A percentile compares a stretch with the other conserved stretches of the same genome.
These are phyloP conservation scores for Ophiostoma sp. DNA, from an alignment of 2,329 filamentous ascomycete genomes.

Conservation along the genomic window DNA sequence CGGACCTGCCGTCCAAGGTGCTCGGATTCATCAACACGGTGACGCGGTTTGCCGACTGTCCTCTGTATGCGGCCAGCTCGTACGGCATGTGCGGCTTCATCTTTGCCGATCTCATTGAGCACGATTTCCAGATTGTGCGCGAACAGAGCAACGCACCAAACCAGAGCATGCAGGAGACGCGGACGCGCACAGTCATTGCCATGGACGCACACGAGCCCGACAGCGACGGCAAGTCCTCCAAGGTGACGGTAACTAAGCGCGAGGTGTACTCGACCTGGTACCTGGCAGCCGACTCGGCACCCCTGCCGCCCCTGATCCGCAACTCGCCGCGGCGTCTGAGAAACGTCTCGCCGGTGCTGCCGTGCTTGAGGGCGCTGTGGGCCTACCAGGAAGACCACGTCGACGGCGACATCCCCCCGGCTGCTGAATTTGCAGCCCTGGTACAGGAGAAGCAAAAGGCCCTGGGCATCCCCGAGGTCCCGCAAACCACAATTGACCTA, in stretches of 20 bases:
- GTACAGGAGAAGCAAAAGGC: conserved; percentile 74
- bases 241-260: conserved; percentile 82
- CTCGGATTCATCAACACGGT: conserved; percentile 79
- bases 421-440: conserved; percentile 66
- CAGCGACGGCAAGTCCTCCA: conserved; percentile 38
- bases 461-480: conserved; percentile 63
- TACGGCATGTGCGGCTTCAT: conserved; percentile 94
- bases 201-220: conserved; percentile 66
- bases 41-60: conserved; percentile 68
- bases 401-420: conserved; percentile 38
- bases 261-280: conserved; percentile 86
- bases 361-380: conserved; percentile 85
- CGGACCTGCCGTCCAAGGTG: conserved; percentile 71
- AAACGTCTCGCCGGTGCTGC: conserved; percentile 76
- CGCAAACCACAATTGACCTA: conserved; percentile 67
- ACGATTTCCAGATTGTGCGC: conserved; percentile 85
- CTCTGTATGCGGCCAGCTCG: conserved; percentile 83
- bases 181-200: conserved; percentile 66
- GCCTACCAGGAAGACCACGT: conserved; percentile 64
- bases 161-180: conserved; percentile 57
- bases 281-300: conserved; percentile 72
- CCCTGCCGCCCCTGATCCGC: conserved; percentile 63
- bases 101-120: conserved; percentile 85
- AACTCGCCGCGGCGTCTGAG: conserved; percentile 63
- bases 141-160: conserved; percentile 68